Percentiles rank a stretch among this genome's conserved stretches.
phyloP scores from a whole-genome alignment of 1,284 basidiomycete species.

The Tilletia walkeri region DNA sequence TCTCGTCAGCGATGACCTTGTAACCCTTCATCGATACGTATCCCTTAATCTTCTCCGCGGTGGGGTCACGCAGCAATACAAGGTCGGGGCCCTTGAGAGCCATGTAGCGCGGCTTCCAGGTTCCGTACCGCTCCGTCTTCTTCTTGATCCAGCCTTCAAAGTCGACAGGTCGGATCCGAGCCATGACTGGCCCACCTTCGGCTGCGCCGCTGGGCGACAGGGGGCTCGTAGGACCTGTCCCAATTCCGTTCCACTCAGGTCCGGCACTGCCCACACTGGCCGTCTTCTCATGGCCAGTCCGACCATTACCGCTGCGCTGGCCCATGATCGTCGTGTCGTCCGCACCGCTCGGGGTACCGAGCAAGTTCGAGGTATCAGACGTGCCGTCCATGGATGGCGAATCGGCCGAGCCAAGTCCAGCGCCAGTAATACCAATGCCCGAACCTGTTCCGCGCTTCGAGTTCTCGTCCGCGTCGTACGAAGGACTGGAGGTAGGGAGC shows the following conservation, averaged over 20 bases:
- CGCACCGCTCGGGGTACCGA: too few species aligned
- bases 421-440: constrained; percentile 24
- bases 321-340: too few species aligned
- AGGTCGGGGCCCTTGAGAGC: constrained; percentile 81
- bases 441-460: constrained; percentile 27
- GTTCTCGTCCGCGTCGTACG: constrained; percentile 44
- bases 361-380: neutral
- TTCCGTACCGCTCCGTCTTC: constrained; percentile 86
- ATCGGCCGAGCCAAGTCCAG: constrained; percentile 21
- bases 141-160: constrained; percentile 82
- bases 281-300: constrained; percentile 21
- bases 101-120: constrained; percentile 89
- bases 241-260: constrained; percentile 16
- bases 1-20: constrained; percentile 89
- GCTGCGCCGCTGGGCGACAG: constrained; percentile 3
- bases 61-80: constrained; percentile 42
- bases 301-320: neutral
- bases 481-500: constrained; percentile 45
- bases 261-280: constrained; percentile 27
- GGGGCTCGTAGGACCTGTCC: constrained; percentile 17
- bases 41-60: constrained; percentile 73
- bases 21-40: constrained; percentile 90
- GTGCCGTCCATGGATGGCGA: neutral
- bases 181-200: constrained; percentile 33
- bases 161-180: constrained; percentile 50